These are phyloP conservation scores for Neurospora tetraspora DNA, from an alignment of 495 filamentous ascomycete species.

Conservation along the genomic window DNA sequence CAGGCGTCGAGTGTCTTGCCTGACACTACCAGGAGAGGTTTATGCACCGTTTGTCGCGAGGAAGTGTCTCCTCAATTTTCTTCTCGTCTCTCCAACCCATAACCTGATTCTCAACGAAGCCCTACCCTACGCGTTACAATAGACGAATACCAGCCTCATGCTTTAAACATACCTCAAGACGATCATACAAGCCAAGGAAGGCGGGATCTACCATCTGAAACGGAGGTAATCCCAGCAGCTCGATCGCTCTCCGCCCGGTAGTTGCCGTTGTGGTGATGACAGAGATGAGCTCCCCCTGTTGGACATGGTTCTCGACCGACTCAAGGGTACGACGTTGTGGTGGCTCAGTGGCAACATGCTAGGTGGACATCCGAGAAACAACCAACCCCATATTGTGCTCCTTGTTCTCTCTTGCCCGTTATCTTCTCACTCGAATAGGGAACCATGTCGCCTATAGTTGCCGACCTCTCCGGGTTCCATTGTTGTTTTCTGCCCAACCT, in stretches of 20 bases:
- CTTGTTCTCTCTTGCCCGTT: neutral
- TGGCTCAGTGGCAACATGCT: neutral
- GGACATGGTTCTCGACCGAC: neutral
- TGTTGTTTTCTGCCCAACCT: neutral
- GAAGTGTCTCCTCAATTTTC: too few relatives aligned
- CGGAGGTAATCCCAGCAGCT: neutral
- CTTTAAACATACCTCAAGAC: neutral
- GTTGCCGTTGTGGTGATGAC: neutral
- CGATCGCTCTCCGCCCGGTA: neutral
- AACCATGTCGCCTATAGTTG: neutral
- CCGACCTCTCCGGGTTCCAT: neutral
- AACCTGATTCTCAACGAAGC: neutral
- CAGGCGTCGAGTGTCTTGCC: neutral
- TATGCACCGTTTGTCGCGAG: too few relatives aligned
- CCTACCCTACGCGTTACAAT: neutral
- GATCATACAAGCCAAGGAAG: neutral
- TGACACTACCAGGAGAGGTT: too few relatives aligned
- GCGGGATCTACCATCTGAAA: neutral
- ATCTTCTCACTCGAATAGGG: neutral
- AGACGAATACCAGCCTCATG: neutral
- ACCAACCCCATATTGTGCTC: neutral
- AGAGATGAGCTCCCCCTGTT: neutral
- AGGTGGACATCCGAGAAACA: neutral
- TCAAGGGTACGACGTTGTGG: neutral
- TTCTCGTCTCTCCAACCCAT: too few relatives aligned